A percentile compares a stretch with the other conserved stretches of the same genome.
Conservation (phyloP, 2,329 filamentous ascomycete species). For the Metarhizium rileyi region DNA sequence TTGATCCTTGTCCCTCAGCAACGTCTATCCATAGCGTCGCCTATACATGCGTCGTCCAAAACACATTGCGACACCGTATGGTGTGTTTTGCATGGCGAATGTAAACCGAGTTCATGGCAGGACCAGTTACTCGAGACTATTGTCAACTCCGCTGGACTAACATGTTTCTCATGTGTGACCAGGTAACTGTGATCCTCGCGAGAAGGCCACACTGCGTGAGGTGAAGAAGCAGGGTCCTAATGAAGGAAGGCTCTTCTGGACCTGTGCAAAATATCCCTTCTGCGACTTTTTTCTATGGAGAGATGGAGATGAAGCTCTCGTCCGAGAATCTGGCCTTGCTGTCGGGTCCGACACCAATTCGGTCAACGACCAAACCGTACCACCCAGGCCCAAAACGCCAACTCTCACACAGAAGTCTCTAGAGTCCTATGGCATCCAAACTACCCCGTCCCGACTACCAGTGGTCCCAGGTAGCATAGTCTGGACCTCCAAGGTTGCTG, state of each 20-base stretch:
- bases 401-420: constrained; percentile 19
- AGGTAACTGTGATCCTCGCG: constrained; percentile 35
- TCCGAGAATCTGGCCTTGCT: constrained; percentile 17
- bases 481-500: neutral
- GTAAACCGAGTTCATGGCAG: neutral
- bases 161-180: neutral
- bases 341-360: constrained; percentile 1
- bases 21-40: neutral
- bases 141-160: neutral
- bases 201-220: constrained; percentile 23
- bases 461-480: neutral
- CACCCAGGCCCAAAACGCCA: constrained; percentile 16
- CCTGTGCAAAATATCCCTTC: constrained; percentile 24
- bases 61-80: too few relatives aligned
- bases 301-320: constrained; percentile 28
- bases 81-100: neutral
- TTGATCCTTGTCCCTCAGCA: neutral
- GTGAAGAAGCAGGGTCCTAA: constrained; percentile 29
- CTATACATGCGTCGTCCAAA: neutral
- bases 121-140: neutral
- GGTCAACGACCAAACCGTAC: neutral
- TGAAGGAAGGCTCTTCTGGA: constrained; percentile 32
- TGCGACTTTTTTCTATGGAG: constrained; percentile 38
- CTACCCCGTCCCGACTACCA: constrained; percentile 12
- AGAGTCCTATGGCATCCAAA: constrained; percentile 20